Base-by-base conservation (phyloP, 2,329 filamentous ascomycete species). In the Hypocreales sp. region DNA sequence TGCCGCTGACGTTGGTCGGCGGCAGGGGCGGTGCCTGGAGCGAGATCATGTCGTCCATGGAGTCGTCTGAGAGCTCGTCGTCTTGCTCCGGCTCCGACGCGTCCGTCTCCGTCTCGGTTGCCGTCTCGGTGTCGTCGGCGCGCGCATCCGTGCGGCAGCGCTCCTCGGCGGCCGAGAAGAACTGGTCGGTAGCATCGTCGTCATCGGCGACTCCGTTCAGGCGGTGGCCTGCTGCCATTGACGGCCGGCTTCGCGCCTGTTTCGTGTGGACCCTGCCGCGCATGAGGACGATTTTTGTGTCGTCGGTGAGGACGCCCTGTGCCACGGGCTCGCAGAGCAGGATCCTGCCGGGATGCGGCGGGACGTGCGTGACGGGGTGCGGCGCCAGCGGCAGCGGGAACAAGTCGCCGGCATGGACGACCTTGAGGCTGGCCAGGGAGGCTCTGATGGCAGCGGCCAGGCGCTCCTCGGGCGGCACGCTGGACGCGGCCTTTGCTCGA, bases 301-400 rank as follows among this genome's bases (percentile, higher is more conserved):
- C 67, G 1, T 81, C 65, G 7, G 75, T 66, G 25, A 98, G 49
- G 5, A 90, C 51, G 7, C 90, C 90, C 51, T 98, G 90, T 5
- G 81, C 73, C 11, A 95, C 84, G 7, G 90, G 90, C 48, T 98
- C 90, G 47, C 86, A 95, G n/a, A 92, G 72, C 25, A 81, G 74
- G 34, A 95, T 80, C 53, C 79, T 84, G 22, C 82, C 90, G 0
- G 86, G 83, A 22, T 82, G 81, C 10, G 83, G 71, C 15, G 81
- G 73, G 12, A 80, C 71, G 51, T 93, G 83, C 7, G 84, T 92
- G 36, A 92, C 77, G 9, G 84, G 79, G 51, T 94, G 84, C 3
- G 83, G 71, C 7, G 79, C 72, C 16, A 95, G 61, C 9, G 82
- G 80, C 22, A 98, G 58, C 8, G 69, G 67, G 35, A 79, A 75